These are phyloP conservation scores for Picea sitchensis DNA, from an alignment of 75 land plant genomes.

Conservation along the genomic window DNA sequence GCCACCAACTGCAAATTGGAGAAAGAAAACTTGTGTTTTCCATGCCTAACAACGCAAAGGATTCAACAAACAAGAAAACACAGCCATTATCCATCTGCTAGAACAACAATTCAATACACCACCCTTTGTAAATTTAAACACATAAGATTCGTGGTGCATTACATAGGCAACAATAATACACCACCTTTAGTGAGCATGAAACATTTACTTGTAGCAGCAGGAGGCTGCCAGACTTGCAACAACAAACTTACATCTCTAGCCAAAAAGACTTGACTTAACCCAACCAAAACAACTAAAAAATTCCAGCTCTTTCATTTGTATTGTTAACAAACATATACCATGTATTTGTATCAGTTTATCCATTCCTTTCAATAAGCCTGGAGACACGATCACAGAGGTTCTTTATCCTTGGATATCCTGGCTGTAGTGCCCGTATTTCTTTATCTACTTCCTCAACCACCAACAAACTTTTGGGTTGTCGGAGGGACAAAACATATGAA, in stretches of 20 bases:
- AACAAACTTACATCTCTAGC: not conserved
- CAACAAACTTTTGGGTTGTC: not conserved
- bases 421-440: not conserved
- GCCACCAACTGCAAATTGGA: too few species aligned
- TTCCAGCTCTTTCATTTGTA: not conserved
- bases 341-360: not conserved
- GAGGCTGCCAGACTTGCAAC: not conserved
- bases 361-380: not conserved
- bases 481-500: not conserved
- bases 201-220: not conserved
- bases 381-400: slow-evolving; percentile 11
- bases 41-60: too few species aligned
- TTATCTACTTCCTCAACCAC: not conserved
- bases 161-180: not conserved
- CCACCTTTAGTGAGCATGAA: not conserved
- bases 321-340: too few species aligned
- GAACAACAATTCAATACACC: too few species aligned
- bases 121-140: too few species aligned
- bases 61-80: too few species aligned
- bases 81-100: too few species aligned
- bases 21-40: too few species aligned
- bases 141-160: too few species aligned
- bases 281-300: not conserved
- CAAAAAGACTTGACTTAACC: not conserved
- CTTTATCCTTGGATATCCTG: slow-evolving; percentile 13